Conservation (phyloP, 441 rosid genomes). For the Gossypium davidsonii region DNA sequence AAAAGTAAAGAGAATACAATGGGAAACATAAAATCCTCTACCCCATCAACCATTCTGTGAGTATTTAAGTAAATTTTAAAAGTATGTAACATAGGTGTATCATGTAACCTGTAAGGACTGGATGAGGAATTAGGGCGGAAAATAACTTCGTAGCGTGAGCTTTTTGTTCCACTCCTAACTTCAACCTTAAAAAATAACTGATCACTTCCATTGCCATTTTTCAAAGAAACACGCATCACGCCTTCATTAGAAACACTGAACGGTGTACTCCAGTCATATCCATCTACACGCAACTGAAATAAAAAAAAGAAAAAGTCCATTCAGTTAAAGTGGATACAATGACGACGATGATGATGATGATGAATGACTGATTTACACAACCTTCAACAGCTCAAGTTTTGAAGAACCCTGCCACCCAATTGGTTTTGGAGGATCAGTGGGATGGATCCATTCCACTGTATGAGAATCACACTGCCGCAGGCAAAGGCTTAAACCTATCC, state of each 20-base stretch:
- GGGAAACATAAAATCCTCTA: not conserved
- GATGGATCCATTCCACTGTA: conserved; percentile 75
- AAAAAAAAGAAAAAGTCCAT: conserved; percentile 13
- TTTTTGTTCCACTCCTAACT: conserved; percentile 90
- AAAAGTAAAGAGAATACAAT: not conserved
- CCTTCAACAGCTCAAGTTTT: conserved; percentile 65
- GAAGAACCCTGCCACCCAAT: conserved; percentile 72
- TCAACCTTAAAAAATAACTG: conserved; percentile 65
- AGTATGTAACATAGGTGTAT: not conserved
- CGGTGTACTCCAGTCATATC: conserved; percentile 86
- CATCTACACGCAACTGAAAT: conserved; percentile 67
- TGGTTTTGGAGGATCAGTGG: conserved; percentile 80
- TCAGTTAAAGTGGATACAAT: conserved; percentile 3
- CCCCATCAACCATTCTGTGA: not conserved
- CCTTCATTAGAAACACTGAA: conserved; percentile 85
- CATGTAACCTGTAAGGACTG: conserved; percentile 86
- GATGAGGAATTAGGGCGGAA: conserved; percentile 80
- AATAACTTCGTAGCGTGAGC: conserved; percentile 86
- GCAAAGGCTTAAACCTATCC: conserved; percentile 73
- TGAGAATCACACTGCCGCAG: conserved; percentile 86
- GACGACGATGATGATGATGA: too few species aligned
- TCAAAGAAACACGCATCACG: conserved; percentile 61
- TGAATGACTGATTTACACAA: not conserved
- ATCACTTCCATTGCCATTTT: conserved; percentile 47
- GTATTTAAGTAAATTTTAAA: not conserved